Conservation (phyloP, 2,329 filamentous ascomycete genomes). For the Cladosporium colombiae region DNA sequence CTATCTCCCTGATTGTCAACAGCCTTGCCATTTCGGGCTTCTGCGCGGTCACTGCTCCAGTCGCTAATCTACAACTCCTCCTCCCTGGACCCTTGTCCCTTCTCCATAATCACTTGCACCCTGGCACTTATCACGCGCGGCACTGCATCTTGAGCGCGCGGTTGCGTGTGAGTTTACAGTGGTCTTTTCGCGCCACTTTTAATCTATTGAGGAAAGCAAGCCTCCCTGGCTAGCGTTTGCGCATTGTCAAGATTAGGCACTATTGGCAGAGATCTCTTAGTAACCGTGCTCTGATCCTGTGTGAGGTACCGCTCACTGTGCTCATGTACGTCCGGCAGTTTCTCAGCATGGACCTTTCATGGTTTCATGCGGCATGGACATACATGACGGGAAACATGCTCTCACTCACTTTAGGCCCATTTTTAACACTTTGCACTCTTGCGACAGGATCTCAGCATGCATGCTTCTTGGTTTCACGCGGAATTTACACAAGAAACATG, state of each 20-base stretch:
- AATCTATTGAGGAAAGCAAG: background rate
- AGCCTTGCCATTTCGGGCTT: background rate
- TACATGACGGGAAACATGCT: background rate
- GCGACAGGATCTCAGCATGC: background rate
- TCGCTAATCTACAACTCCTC: background rate
- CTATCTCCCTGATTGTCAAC: background rate
- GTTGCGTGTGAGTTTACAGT: background rate
- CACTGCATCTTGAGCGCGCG: background rate
- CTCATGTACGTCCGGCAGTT: background rate
- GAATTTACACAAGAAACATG: background rate
- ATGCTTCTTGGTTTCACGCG: background rate
- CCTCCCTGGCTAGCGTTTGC: background rate
- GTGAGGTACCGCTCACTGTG: background rate
- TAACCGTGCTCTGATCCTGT: background rate
- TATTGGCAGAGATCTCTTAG: background rate
- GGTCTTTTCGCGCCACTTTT: background rate
- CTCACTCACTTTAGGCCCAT: background rate
- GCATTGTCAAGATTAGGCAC: background rate
- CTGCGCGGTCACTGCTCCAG: background rate
- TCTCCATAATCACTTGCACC: background rate
- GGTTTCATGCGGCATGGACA: background rate
- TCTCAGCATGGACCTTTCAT: background rate
- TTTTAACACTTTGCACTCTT: background rate
- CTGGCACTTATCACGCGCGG: background rate
- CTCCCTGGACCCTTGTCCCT: background rate